Evolutionary conservation across 2,329 filamentous ascomycete genomes (phyloP).

Genomic region (Penicillium sp.): DNA sequence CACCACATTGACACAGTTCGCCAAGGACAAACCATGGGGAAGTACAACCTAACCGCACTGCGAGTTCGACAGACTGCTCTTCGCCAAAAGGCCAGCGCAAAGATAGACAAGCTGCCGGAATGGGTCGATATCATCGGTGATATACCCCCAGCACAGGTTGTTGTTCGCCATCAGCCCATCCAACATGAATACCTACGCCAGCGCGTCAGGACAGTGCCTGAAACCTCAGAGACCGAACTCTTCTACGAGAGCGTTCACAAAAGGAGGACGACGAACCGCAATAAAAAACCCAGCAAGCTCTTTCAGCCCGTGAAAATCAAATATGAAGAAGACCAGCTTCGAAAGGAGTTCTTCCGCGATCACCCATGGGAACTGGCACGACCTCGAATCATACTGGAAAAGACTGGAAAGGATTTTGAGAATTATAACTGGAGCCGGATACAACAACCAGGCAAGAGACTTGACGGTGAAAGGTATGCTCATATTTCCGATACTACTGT

Average conservation of each 20-base stretch:
- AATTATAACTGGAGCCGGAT: slow-evolving; percentile 75
- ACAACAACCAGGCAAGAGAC: slow-evolving; percentile 66
- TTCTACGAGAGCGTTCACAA: slow-evolving; percentile 34
- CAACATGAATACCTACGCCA: slow-evolving; percentile 41
- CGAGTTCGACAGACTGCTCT: slow-evolving; percentile 43
- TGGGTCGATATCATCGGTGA: slow-evolving; percentile 57
- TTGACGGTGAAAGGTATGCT: slow-evolving; percentile 79
- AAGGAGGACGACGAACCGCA: slow-evolving; percentile 46
- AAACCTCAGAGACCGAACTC: slow-evolving; percentile 28
- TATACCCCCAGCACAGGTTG: slow-evolving; percentile 57
- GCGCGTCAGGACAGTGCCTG: slow-evolving; percentile 31
- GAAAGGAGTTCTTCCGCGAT: slow-evolving; percentile 80
- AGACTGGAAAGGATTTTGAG: slow-evolving; percentile 76
- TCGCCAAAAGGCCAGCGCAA: slow-evolving; percentile 33
- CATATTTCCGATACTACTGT: background rate
- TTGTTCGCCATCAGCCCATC: slow-evolving; percentile 55
- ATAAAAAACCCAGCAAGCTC: slow-evolving; percentile 65
- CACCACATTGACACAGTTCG: background rate
- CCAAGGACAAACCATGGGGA: slow-evolving; percentile 35
- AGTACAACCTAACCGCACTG: slow-evolving; percentile 44
- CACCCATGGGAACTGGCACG: slow-evolving; percentile 96
- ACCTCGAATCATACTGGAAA: slow-evolving; percentile 78
- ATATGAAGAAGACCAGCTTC: slow-evolving; percentile 80
- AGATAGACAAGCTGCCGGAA: slow-evolving; percentile 32
- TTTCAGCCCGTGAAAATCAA: slow-evolving; percentile 74